Evolutionary conservation across 1,284 basidiomycete species (phyloP), one percentile per base, ranked within the genome.

Genomic region (Sporisorium iseilematis-ciliati): DNA sequence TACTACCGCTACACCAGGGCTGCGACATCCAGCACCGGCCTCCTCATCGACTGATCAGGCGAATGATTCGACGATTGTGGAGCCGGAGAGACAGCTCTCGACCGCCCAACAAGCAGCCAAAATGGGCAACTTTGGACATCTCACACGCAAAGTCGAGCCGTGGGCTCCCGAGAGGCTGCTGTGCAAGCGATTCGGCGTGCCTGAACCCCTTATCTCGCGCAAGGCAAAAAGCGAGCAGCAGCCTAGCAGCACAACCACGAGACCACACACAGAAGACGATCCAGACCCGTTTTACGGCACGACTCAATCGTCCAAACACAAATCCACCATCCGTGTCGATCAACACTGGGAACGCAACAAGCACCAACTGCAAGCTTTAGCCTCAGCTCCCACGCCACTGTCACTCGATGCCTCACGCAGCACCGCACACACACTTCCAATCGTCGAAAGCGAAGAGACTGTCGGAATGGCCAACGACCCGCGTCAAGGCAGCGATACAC

Each of bases 101-200:
- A 92, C 92, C 2, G 91, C 91, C 77, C 91, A 90, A 74, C 88
- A 92, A 75, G 95, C 96, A 1, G 94, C 93, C 2, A 87, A 89
- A 29, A 85, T 92, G 82, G 94, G 93, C 23, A 93, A 95, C 91
- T 97, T 92, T 83, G 96, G 96, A 0, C 88, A 89, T 12, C 86
- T 95, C 81, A 97, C 95, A 21, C 88, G 95, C 41, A 91, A 92
- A 65, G 87, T 89, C 29, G 89, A 87, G 66, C 84, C 89, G 0
- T 98, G 93, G 91, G 90, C 90, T 77, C 96, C 96, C 0, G 90
- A 90, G 21, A 89, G 89, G 67, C 86, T 98, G 58, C 87, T 99
- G 18, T 97, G 94, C 86, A 97, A 95, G 85, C 90, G 96, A n/a
- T 97, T 98, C 84, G 92, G 93, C 0, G 92, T 97, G 40, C 92